phyloP scores from a whole-genome alignment of 2,329 filamentous ascomycete genomes.

The Sporothrix schenckii region DNA sequence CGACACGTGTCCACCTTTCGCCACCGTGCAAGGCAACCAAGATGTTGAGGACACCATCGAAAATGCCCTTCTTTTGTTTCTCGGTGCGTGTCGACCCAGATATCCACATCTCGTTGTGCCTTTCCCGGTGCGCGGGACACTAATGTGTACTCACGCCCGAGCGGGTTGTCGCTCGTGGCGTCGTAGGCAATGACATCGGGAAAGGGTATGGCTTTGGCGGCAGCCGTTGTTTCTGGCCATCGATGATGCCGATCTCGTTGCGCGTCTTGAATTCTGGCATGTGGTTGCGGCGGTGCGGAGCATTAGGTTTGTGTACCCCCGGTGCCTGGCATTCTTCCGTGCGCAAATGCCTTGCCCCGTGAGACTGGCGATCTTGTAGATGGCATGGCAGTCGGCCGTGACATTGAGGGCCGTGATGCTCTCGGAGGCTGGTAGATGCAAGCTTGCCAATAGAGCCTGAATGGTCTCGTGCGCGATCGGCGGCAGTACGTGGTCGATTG shows the following conservation, averaged over 20 bases:
- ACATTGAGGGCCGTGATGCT: neutral
- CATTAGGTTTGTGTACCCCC: neutral
- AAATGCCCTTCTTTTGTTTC: neutral
- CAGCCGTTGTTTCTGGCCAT: neutral
- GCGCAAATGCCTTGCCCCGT: neutral
- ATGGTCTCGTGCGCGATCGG: neutral
- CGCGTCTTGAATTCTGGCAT: constrained; percentile 1
- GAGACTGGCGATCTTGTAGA: neutral
- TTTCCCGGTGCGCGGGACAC: neutral
- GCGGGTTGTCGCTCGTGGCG: neutral
- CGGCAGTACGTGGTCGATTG: neutral
- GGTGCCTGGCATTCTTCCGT: neutral
- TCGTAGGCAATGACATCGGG: neutral
- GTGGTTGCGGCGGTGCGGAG: neutral
- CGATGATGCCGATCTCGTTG: constrained; percentile 10
- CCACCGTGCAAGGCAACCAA: neutral
- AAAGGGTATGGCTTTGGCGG: neutral
- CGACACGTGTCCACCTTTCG: neutral
- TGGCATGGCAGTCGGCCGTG: neutral
- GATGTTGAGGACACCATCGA: neutral
- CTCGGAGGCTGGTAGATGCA: neutral
- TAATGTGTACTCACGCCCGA: neutral
- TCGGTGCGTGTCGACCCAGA: neutral
- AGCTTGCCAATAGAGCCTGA: neutral
- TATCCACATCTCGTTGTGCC: neutral